A percentile compares a stretch with the other conserved stretches of the same genome.
These are phyloP conservation scores for Protea cynaroides DNA, from an alignment of 164 flowering plant genomes.

Conservation along the genomic window DNA sequence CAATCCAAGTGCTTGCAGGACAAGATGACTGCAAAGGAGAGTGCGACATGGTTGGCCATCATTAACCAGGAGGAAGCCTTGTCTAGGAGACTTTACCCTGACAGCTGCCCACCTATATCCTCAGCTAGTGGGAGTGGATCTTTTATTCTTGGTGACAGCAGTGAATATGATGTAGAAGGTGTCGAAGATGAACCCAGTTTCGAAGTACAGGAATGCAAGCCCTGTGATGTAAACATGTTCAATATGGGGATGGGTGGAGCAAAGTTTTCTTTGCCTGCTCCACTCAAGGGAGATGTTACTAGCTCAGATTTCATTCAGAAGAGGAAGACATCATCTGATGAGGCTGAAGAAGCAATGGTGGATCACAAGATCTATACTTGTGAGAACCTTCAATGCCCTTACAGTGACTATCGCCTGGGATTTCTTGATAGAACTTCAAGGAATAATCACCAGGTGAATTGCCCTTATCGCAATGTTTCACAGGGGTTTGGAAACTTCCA, in stretches of 20 bases:
- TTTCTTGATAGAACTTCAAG: constrained; percentile 43
- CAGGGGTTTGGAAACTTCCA: constrained; percentile 24
- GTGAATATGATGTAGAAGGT: constrained; percentile 45
- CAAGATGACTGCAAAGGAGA: constrained; percentile 73
- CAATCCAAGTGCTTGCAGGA: constrained; percentile 74
- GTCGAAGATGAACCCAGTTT: constrained; percentile 26
- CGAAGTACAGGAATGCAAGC: constrained; percentile 31
- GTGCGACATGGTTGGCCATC: constrained; percentile 57
- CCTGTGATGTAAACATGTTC: constrained; percentile 23
- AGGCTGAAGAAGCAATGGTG: constrained; percentile 17
- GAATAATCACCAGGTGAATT: constrained; percentile 50
- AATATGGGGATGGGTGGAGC: constrained; percentile 17
- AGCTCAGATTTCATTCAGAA: constrained; percentile 26
- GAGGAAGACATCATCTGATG: constrained; percentile 35
- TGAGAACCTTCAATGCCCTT: constrained; percentile 42
- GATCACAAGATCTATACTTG: constrained; percentile 41
- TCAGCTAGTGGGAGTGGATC: constrained; percentile 31
- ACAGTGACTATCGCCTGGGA: constrained; percentile 34
- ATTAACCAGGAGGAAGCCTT: constrained; percentile 52
- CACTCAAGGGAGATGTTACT: constrained; percentile 30
- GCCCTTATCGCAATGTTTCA: constrained; percentile 27
- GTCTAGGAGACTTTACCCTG: constrained; percentile 42
- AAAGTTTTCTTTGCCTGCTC: constrained; percentile 13
- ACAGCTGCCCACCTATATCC: constrained; percentile 31
- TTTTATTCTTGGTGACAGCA: constrained; percentile 18